These are phyloP conservation scores for Cyclostephanos invisitatus DNA, from an alignment of 108 stramenopile species.

Conservation along the genomic window DNA sequence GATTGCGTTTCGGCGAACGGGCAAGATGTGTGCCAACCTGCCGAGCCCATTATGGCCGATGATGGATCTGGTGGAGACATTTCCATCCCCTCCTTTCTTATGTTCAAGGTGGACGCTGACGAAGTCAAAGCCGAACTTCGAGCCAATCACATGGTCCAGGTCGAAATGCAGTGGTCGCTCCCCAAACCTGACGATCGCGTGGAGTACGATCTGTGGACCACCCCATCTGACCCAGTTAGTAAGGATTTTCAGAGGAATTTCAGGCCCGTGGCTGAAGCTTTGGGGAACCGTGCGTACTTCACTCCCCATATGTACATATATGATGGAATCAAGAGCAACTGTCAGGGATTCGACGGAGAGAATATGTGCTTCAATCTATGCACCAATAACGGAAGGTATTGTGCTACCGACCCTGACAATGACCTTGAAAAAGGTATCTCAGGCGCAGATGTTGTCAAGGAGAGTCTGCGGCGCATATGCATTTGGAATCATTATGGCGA, in stretches of 20 bases:
- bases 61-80: constrained; percentile 93
- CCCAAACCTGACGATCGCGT: constrained; percentile 89
- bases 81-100: constrained; percentile 88
- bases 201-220: constrained; percentile 92
- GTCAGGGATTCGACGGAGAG: constrained; percentile 60
- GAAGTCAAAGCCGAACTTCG: constrained; percentile 60
- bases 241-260: constrained; percentile 71
- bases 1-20: constrained; percentile 43
- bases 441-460: constrained; percentile 91
- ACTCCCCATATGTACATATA: constrained; percentile 91
- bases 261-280: constrained; percentile 60
- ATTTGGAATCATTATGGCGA: constrained; percentile 89
- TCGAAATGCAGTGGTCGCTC: constrained; percentile 88
- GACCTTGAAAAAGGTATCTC: constrained; percentile 82
- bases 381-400: constrained; percentile 94
- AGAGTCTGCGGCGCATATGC: constrained; percentile 87
- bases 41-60: constrained; percentile 97
- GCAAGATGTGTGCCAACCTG: constrained; percentile 60
- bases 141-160: constrained; percentile 70
- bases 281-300: constrained; percentile 82
- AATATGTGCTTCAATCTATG: constrained; percentile 85
- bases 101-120: constrained; percentile 89
- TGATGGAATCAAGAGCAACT: constrained; percentile 79
- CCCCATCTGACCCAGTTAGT: constrained; percentile 71
- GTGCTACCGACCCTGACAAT: constrained; percentile 92